Base-by-base conservation (phyloP, 371 early-diverging fungal species). In the Actinomucor elegans region DNA sequence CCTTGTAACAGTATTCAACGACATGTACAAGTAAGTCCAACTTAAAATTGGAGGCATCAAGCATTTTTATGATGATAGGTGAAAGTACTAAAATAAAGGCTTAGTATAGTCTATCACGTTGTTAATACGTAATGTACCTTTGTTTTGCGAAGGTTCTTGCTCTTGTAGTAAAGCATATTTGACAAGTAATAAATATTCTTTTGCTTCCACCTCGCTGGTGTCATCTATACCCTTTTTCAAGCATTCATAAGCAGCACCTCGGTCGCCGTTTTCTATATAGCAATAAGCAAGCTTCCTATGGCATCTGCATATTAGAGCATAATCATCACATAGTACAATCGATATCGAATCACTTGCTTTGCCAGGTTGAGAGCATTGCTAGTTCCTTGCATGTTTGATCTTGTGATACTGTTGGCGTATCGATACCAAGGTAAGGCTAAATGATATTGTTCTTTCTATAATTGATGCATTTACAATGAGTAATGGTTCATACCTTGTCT, bases 361-460 rank as follows among this genome's bases (percentile, higher is more conserved):
- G 52, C 23, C n/a, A 52, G 21, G 4, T 42, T 24, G 5, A 52
- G 11, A 0, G 45, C 18, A 27, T 53, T 53, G 20, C 20, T 26
- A 1, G 15, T 35, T 9, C 18, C 45, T 37, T 21, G 29, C 27
- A 36, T 21, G 15, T 27, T 37, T 4, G 28, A 28, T 8, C 31
- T 27, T 27, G 45, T 52, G 14, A 43, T 35, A 32, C 23, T 12
- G 14, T 34, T 43, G 7, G 46, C 18, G 29, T 45, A 45, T 15
- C 29, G 32, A 26, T 41, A 53, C 46, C 54, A 53, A 17, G 50
- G 31, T 7, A 49, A 28, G 14, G 50, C 38, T 1, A 17, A 26
- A 5, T 28, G 4, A 9, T 28, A 49, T n/a, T n/a, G n/a, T n/a
- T n/a, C n/a, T n/a, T n/a, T n/a, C n/a, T n/a, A n/a, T n/a, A n/a